Evolutionary conservation across 1,284 basidiomycete species (phyloP).

Genomic region (Ustanciosporium gigantosporum): DNA sequence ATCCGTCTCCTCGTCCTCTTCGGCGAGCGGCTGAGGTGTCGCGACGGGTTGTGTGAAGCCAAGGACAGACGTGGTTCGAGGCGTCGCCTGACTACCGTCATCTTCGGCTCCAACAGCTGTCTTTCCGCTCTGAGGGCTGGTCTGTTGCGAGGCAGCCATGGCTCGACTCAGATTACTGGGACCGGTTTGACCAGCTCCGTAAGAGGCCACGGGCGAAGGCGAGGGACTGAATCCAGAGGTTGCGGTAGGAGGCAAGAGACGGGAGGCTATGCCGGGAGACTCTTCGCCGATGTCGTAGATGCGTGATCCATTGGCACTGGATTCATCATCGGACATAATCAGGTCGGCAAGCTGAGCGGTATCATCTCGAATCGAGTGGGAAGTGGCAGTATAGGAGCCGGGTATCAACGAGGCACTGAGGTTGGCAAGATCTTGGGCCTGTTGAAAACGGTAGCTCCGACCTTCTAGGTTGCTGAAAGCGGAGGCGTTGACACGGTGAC

Average conservation of each 20-base stretch:
- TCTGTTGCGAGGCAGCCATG: constrained; percentile 18
- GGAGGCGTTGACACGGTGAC: constrained; percentile 29
- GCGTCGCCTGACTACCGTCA: constrained; percentile 27
- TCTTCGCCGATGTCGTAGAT: constrained; percentile 40
- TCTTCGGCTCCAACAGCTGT: constrained; percentile 12
- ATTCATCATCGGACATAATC: constrained; percentile 49
- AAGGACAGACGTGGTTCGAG: constrained; percentile 19
- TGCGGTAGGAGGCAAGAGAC: constrained; percentile 21
- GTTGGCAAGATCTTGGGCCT: constrained; percentile 14
- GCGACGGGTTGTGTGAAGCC: constrained; percentile 17
- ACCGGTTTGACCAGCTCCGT: constrained; percentile 21
- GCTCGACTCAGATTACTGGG: constrained; percentile 38
- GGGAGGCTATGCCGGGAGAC: neutral
- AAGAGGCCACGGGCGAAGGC: constrained; percentile 20
- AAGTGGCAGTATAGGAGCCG: constrained; percentile 54
- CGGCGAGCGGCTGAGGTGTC: too few species aligned
- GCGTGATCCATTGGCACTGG: constrained; percentile 18
- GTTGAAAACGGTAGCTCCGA: constrained; percentile 47
- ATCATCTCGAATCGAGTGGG: constrained; percentile 48
- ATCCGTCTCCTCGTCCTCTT: constrained; percentile 8
- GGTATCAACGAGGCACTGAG: constrained; percentile 22
- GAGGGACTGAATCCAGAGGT: constrained; percentile 14
- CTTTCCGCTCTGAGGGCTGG: constrained; percentile 24
- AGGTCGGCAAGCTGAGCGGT: constrained; percentile 57
- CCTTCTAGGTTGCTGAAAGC: constrained; percentile 55